phyloP scores from a whole-genome alignment of 208 protist genomes.

The Trypanosoma lewisi region DNA sequence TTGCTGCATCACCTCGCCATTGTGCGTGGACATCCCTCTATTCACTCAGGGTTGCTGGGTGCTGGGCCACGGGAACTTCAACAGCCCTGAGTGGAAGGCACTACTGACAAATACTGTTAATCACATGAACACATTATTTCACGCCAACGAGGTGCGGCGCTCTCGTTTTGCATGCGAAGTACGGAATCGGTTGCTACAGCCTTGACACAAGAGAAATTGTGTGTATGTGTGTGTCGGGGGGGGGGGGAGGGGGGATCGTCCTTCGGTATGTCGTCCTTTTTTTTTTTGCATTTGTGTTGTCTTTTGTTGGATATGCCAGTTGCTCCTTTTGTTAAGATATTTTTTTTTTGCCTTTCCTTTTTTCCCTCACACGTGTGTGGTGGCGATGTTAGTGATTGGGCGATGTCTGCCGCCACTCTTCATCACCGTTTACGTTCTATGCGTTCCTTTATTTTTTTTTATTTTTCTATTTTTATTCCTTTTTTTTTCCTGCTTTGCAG shows the following conservation, averaged over 20 bases:
- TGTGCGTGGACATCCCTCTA: constrained; percentile 63
- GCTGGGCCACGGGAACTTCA: constrained; percentile 25
- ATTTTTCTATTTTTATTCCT: constrained; percentile 7
- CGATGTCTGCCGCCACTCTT: too few relatives aligned
- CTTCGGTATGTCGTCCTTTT: constrained; percentile 9
- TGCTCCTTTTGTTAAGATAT: neutral
- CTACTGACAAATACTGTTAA: constrained; percentile 36
- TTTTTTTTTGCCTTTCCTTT: neutral
- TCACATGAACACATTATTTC: constrained; percentile 65
- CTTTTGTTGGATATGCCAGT: neutral
- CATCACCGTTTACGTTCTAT: constrained; percentile 1
- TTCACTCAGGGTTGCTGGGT: constrained; percentile 48
- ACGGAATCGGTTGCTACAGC: constrained; percentile 16
- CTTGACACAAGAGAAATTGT: too few relatives aligned
- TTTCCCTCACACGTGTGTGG: too few relatives aligned
- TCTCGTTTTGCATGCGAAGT: constrained; percentile 37
- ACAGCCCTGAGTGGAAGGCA: constrained; percentile 24
- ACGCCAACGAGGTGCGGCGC: constrained; percentile 51
- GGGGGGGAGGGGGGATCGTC: too few relatives aligned
- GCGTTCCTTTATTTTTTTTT: neutral
- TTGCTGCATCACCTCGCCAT: constrained; percentile 74
- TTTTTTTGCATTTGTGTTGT: constrained; percentile 5
- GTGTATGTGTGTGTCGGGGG: too few relatives aligned
- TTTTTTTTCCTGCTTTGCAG: neutral
- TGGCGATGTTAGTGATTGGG: too few relatives aligned